A percentile compares a stretch with the other conserved stretches of the same genome.
Evolutionary conservation across 1,284 basidiomycete species (phyloP).

Genomic region (Trichosporon sp.): DNA sequence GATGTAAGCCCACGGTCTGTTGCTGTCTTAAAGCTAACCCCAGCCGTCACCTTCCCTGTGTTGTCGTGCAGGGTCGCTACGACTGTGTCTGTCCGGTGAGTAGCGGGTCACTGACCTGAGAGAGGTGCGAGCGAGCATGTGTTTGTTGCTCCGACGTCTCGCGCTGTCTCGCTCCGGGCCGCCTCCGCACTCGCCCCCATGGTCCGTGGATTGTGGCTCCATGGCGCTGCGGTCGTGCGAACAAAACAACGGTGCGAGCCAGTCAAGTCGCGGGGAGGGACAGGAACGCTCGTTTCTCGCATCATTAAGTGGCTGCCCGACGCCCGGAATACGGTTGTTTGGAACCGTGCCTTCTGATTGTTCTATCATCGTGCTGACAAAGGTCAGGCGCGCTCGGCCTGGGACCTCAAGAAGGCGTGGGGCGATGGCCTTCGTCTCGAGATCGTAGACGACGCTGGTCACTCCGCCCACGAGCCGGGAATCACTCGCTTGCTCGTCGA

Average conservation of each 20-base stretch:
- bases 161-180: not conserved
- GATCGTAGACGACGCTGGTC: slow-evolving; percentile 88
- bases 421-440: slow-evolving; percentile 69
- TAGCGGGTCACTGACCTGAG: slow-evolving; percentile 12
- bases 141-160: not conserved
- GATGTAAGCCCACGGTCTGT: slow-evolving; percentile 64
- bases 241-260: not conserved
- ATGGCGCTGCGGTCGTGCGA: slow-evolving; percentile 6
- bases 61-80: slow-evolving; percentile 78
- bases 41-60: slow-evolving; percentile 80
- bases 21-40: slow-evolving; percentile 3
- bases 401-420: slow-evolving; percentile 76
- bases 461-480: slow-evolving; percentile 78
- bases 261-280: not conserved
- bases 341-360: not conserved
- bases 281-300: slow-evolving; percentile 1
- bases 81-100: slow-evolving; percentile 60
- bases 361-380: not conserved
- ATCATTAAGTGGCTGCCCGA: not conserved
- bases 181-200: not conserved
- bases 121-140: not conserved
- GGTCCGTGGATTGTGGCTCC: not conserved
- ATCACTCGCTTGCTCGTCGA: slow-evolving; percentile 67
- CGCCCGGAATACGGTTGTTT: slow-evolving; percentile 8
- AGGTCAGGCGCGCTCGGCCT: slow-evolving; percentile 58